Conservation (phyloP, 1,139 yeast genomes). For the Yamadazyma triangularis region DNA sequence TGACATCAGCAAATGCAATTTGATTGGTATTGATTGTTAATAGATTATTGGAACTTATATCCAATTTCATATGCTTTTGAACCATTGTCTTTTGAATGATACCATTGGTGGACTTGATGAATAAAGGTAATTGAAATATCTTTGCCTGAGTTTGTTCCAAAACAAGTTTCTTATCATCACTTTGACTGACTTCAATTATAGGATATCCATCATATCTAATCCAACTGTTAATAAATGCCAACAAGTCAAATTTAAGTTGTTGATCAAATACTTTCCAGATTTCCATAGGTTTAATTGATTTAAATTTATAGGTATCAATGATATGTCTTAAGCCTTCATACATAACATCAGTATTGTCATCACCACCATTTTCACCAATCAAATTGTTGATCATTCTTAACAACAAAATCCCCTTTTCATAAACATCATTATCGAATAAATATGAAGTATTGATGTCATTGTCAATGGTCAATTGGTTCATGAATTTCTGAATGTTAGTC, state of each 20-base stretch:
- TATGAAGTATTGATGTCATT: conserved; percentile 20
- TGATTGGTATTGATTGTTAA: conserved; percentile 10
- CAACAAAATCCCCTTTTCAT: conserved; percentile 62
- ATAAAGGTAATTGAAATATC: conserved; percentile 48
- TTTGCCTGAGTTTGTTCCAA: conserved; percentile 51
- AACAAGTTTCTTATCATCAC: conserved; percentile 18
- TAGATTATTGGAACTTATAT: conserved; percentile 5
- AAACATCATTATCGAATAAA: conserved; percentile 50
- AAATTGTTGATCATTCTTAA: conserved; percentile 52
- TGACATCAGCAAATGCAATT: conserved; percentile 9
- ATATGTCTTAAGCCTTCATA: conserved; percentile 38
- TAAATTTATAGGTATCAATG: conserved; percentile 28
- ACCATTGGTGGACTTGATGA: conserved; percentile 18
- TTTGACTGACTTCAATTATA: conserved; percentile 34
- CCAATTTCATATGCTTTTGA: conserved; percentile 4
- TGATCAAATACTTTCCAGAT: conserved; percentile 45
- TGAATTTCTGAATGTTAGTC: conserved; percentile 20
- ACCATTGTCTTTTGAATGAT: conserved; percentile 8
- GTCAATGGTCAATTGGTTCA: conserved; percentile 17
- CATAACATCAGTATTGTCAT: conserved; percentile 16
- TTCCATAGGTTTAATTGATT: conserved; percentile 49
- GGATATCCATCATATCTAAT: conserved; percentile 57
- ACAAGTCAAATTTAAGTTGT: conserved; percentile 28
- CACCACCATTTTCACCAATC: conserved; percentile 17
- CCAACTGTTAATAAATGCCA: conserved; percentile 54